Conservation (phyloP, 78 protist genomes). For the Dictyostelium capitatum region DNA sequence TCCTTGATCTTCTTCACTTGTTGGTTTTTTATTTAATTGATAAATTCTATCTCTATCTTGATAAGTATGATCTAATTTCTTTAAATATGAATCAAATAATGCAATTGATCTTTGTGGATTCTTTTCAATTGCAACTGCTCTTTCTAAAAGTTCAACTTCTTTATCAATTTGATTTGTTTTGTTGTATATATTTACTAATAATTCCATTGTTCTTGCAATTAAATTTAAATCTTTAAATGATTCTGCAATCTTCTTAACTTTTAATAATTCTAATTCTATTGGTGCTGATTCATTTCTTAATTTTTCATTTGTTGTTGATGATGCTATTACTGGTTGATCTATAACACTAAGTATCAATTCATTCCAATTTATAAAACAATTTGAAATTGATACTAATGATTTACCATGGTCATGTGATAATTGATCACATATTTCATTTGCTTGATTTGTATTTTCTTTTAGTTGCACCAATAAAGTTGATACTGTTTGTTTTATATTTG, state of each 20-base stretch:
- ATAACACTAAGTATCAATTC: not conserved
- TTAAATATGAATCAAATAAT: conserved; percentile 22
- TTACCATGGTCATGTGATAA: conserved; percentile 38
- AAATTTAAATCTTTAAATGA: conserved; percentile 19
- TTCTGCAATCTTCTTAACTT: not conserved
- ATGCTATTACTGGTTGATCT: not conserved
- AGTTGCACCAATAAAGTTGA: not conserved
- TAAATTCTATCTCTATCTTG: conserved; percentile 74
- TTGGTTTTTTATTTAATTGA: conserved; percentile 23
- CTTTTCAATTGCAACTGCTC: not conserved
- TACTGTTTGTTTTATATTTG: not conserved
- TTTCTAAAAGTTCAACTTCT: conserved; percentile 40
- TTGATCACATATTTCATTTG: conserved; percentile 10
- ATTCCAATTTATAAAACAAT: conserved; percentile 14
- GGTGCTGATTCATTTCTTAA: conserved; percentile 21
- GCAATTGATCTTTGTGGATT: conserved; percentile 29
- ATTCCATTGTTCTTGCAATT: conserved; percentile 27
- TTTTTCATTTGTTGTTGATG: not conserved
- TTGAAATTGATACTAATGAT: conserved; percentile 22
- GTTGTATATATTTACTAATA: conserved; percentile 33
- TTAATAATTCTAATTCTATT: not conserved
- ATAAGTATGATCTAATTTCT: conserved; percentile 44
- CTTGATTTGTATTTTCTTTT: not conserved
- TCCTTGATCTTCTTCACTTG: not conserved
- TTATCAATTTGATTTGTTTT: conserved; percentile 51